Percentiles rank a stretch among this genome's conserved stretches.
phyloP scores from a whole-genome alignment of 129 eudicot species.

The Lactuca saligna region DNA sequence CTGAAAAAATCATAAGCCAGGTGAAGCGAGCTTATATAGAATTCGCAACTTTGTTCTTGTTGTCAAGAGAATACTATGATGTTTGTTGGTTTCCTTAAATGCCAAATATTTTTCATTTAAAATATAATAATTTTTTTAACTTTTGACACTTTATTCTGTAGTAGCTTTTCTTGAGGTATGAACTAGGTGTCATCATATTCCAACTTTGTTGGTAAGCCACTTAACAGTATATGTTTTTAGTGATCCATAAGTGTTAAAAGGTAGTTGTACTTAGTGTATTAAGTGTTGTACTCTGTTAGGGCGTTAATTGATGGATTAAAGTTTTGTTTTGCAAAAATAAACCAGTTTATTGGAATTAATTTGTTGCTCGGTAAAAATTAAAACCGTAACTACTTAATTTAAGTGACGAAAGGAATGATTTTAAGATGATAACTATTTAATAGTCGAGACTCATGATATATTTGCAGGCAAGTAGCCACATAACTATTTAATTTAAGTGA shows the following conservation, averaged over 20 bases:
- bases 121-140: conserved; percentile 16
- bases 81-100: conserved; percentile 4
- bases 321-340: no score
- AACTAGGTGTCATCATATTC: conserved; percentile 19
- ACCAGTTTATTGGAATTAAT: no score
- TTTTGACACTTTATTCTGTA: not conserved
- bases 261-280: conserved; percentile 1
- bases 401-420: no score
- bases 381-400: no score
- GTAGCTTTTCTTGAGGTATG: conserved; percentile 25
- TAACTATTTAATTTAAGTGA: conserved; percentile 10
- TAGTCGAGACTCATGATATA: conserved; percentile 13
- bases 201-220: conserved; percentile 29
- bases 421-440: no score
- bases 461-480: conserved; percentile 27
- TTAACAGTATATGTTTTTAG: conserved; percentile 18
- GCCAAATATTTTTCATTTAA: conserved; percentile 7
- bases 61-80: not conserved
- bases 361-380: no score
- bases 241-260: conserved; percentile 20
- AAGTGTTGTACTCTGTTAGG: conserved; percentile 14
- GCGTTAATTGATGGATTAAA: not conserved
- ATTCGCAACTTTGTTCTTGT: conserved; percentile 28
- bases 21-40: conserved; percentile 40
- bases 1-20: conserved; percentile 50